phyloP scores from a whole-genome alignment of 257 asterid species.

The Solanum pinnatisectum region DNA sequence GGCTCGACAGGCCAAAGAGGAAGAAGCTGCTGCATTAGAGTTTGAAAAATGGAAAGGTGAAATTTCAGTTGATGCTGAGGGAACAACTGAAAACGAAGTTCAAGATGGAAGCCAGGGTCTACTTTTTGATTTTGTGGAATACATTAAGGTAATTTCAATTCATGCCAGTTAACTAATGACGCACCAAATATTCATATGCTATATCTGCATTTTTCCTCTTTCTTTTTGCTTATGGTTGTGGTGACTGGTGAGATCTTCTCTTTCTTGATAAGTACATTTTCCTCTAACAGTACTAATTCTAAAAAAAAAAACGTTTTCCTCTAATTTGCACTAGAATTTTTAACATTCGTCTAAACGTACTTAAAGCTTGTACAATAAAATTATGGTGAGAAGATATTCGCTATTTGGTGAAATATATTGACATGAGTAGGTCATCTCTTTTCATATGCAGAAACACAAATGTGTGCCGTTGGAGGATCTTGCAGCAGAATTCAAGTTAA shows the following conservation, averaged over 20 bases:
- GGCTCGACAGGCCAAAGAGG: conserved; percentile 86
- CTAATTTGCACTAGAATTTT: neutral
- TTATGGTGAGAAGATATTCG: neutral
- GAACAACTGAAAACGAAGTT: conserved; percentile 76
- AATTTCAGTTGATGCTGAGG: conserved; percentile 94
- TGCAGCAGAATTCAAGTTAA: conserved; percentile 93
- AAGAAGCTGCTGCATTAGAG: conserved; percentile 84
- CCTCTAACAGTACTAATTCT: neutral
- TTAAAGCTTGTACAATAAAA: neutral
- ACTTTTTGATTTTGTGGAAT: conserved; percentile 83
- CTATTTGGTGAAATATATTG: neutral
- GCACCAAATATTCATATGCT: neutral
- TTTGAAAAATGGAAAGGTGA: conserved; percentile 96
- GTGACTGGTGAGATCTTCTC: neutral
- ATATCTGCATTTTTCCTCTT: neutral
- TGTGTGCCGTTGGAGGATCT: conserved; percentile 95
- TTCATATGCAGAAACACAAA: conserved; percentile 61
- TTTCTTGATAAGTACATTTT: neutral
- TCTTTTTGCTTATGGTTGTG: neutral
- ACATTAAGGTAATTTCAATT: conserved; percentile 63
- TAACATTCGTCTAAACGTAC: neutral
- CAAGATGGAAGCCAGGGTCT: conserved; percentile 80
- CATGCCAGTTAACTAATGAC: neutral
- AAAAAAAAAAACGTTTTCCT: neutral
- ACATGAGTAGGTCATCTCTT: neutral